Conservation (phyloP, 1,284 basidiomycete genomes). For the Omphalotus olearius region DNA sequence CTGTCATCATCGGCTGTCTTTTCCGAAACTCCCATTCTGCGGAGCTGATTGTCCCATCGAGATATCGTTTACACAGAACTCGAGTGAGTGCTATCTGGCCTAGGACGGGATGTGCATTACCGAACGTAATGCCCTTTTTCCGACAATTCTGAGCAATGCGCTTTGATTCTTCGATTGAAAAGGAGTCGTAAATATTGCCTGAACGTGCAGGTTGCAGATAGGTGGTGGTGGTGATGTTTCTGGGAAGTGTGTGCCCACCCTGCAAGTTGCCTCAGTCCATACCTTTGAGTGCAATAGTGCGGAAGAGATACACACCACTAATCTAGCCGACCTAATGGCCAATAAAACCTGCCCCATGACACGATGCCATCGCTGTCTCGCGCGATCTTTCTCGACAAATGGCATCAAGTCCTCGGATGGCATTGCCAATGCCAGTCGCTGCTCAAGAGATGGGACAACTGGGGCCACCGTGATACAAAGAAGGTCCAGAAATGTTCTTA, state of each 20-base stretch:
- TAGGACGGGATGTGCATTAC: conserved; percentile 44
- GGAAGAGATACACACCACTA: conserved; percentile 26
- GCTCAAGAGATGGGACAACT: conserved; percentile 23
- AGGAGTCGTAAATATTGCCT: conserved; percentile 19
- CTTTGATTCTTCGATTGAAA: conserved; percentile 25
- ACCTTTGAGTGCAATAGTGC: neutral
- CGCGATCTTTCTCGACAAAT: conserved; percentile 16
- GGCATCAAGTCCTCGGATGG: conserved; percentile 30
- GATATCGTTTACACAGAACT: conserved; percentile 42
- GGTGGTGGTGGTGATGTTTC: conserved; percentile 32
- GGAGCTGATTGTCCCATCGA: conserved; percentile 40
- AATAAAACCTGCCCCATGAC: conserved; percentile 40
- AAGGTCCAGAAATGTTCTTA: conserved; percentile 41
- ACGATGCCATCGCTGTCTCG: conserved; percentile 43
- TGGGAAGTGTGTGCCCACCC: conserved; percentile 57
- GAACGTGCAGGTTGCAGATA: conserved; percentile 32
- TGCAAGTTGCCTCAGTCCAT: conserved; percentile 19
- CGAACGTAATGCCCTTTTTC: conserved; percentile 42
- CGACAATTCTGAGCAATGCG: conserved; percentile 35
- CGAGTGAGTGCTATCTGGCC: conserved; percentile 54
- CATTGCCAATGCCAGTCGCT: conserved; percentile 38
- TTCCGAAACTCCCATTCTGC: conserved; percentile 52
- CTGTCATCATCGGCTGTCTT: conserved; percentile 45
- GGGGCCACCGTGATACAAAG: conserved; percentile 21
- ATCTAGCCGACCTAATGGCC: conserved; percentile 26